Percentiles rank a stretch among this genome's conserved stretches.
Evolutionary conservation across 2,329 filamentous ascomycete species (phyloP).

Genomic region (Curvularia sp.): DNA sequence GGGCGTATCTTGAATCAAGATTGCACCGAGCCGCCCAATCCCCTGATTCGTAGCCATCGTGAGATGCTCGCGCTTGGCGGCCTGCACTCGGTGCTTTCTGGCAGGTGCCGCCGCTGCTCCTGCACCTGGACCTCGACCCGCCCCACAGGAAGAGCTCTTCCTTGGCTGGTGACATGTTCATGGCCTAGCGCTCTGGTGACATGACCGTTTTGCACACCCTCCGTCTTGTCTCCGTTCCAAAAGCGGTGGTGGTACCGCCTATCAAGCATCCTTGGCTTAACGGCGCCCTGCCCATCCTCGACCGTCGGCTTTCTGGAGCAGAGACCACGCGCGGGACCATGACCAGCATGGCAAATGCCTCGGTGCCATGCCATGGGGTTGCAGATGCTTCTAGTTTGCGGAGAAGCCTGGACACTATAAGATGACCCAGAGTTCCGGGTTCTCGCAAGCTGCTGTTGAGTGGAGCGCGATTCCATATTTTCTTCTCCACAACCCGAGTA

Average conservation of each 20-base stretch:
- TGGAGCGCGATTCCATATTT: conserved; percentile 12
- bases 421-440: conserved; percentile 29
- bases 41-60: conserved; percentile 18
- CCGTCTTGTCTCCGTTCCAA: conserved; percentile 12
- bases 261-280: conserved; percentile 32
- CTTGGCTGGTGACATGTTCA: conserved; percentile 1
- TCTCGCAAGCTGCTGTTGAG: conserved; percentile 11
- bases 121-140: conserved; percentile 28
- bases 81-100: conserved; percentile 16
- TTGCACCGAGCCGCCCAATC: conserved; percentile 6
- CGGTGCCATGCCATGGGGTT: conserved; percentile 22
- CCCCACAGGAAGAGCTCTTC: conserved; percentile 11
- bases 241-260: conserved; percentile 16
- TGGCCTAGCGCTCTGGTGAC: conserved; percentile 4
- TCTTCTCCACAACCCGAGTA: conserved; percentile 8
- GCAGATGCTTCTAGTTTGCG: conserved; percentile 21
- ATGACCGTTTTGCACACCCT: conserved; percentile 1
- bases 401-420: conserved; percentile 39
- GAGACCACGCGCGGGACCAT: conserved; percentile 26
- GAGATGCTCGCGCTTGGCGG: conserved; percentile 6
- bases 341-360: conserved; percentile 23
- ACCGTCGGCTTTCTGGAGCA: conserved; percentile 12
- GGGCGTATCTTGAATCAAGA: conserved; percentile 10
- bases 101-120: conserved; percentile 25
- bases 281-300: conserved; percentile 24